A percentile compares a stretch with the other conserved stretches of the same genome.
phyloP scores from a whole-genome alignment of 2,329 filamentous ascomycete genomes.

The Aschersonia sp. region DNA sequence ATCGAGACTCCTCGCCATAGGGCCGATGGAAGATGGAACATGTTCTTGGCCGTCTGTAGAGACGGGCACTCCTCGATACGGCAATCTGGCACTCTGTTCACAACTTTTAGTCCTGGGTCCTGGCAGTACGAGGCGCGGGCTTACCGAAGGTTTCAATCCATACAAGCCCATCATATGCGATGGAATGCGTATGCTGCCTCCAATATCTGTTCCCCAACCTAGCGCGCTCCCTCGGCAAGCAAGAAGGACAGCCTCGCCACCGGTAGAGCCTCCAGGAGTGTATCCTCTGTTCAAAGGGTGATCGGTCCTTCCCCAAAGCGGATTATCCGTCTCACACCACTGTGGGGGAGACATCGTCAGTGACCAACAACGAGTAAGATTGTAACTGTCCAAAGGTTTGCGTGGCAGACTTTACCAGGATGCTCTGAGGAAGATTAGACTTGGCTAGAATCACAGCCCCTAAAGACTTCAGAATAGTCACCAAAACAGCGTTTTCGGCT shows the following conservation, averaged over 20 bases:
- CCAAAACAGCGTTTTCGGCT: conserved; percentile 28
- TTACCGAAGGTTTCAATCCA: conserved; percentile 13
- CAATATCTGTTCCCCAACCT: conserved; percentile 13
- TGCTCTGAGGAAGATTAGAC: conserved; percentile 20
- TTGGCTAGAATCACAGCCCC: conserved; percentile 40
- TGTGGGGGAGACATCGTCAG: neutral
- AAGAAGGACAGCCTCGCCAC: conserved; percentile 10
- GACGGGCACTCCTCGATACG: conserved; percentile 43
- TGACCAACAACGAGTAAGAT: no score
- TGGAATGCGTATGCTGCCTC: conserved; percentile 13
- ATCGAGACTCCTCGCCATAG: conserved; percentile 29
- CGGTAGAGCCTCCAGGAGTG: conserved; percentile 13
- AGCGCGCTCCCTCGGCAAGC: conserved; percentile 7
- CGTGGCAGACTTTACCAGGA: conserved; percentile 6
- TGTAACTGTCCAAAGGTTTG: no score
- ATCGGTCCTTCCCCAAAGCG: conserved; percentile 12
- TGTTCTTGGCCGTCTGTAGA: conserved; percentile 51
- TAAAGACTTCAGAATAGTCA: conserved; percentile 29
- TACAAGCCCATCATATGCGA: conserved; percentile 11
- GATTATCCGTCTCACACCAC: conserved; percentile 15
- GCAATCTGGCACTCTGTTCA: conserved; percentile 36
- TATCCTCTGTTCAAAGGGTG: conserved; percentile 9
- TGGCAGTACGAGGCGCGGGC: neutral
- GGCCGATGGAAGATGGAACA: conserved; percentile 47
- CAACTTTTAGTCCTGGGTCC: neutral